A percentile compares a stretch with the other conserved stretches of the same genome.
These are phyloP conservation scores for Heterobasidion occidentale DNA, from an alignment of 1,284 basidiomycete species.

Conservation along the genomic window DNA sequence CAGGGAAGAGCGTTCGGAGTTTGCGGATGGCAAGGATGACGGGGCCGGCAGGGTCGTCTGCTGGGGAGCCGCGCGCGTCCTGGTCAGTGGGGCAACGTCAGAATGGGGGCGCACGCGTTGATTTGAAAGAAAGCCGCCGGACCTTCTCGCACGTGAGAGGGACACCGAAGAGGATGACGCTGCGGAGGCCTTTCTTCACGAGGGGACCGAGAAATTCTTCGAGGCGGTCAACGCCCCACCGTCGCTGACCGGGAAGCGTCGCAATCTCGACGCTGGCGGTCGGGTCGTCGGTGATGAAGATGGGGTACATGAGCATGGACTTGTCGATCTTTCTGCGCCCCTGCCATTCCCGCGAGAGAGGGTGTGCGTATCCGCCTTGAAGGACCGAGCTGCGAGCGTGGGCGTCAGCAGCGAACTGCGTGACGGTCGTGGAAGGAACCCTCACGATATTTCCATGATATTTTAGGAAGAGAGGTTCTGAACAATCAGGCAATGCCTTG, in stretches of 20 bases:
- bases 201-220: constrained; percentile 83
- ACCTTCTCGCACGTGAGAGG: constrained; percentile 44
- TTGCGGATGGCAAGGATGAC: constrained; percentile 88
- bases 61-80: constrained; percentile 81
- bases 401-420: not conserved
- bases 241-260: constrained; percentile 77
- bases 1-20: constrained; percentile 73
- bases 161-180: constrained; percentile 96
- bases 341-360: constrained; percentile 83
- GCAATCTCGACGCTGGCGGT: constrained; percentile 73
- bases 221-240: constrained; percentile 95
- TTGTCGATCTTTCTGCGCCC: constrained; percentile 70
- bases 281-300: constrained; percentile 92
- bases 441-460: constrained; percentile 12
- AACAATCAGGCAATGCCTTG: no score
- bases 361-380: constrained; percentile 90
- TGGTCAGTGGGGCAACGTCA: constrained; percentile 22
- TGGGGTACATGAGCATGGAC: constrained; percentile 95
- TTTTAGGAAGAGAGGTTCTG: not conserved
- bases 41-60: constrained; percentile 86
- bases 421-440: not conserved
- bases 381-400: constrained; percentile 56
- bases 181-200: constrained; percentile 83
- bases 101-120: not conserved
- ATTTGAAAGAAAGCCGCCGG: not conserved